These are phyloP conservation scores for Tricholoma flavovirens DNA, from an alignment of 768 basidiomycete species.

Conservation along the genomic window DNA sequence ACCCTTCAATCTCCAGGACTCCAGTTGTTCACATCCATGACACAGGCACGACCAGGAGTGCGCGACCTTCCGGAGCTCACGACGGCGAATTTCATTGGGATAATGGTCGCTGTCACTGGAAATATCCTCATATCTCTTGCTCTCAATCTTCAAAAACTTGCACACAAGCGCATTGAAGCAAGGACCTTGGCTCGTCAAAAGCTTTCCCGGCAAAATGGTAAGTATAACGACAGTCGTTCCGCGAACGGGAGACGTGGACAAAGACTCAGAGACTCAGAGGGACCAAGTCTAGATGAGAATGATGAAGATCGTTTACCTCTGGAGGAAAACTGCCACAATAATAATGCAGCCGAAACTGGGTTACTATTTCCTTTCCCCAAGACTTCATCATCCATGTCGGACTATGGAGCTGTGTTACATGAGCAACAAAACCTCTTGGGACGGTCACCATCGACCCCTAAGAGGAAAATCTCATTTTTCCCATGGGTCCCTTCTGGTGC, in stretches of 20 bases:
- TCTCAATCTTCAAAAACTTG: conserved; percentile 89
- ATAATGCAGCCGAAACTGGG: conserved; percentile 5
- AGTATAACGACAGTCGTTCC: not conserved
- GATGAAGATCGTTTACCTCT: conserved; percentile 16
- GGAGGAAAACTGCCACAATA: not conserved
- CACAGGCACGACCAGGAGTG: conserved; percentile 11
- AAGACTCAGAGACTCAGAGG: conserved; percentile 1
- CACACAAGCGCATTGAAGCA: conserved; percentile 65
- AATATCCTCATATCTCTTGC: conserved; percentile 88
- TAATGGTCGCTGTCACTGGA: conserved; percentile 74
- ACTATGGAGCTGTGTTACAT: conserved; percentile 10
- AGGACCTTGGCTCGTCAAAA: conserved; percentile 17
- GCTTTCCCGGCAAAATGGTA: not conserved
- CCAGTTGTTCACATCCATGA: not conserved
- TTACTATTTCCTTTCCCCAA: conserved; percentile 12
- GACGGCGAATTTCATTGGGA: conserved; percentile 62
- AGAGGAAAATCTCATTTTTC: conserved; percentile 22
- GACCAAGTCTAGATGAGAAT: conserved; percentile 21
- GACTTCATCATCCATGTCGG: conserved; percentile 2
- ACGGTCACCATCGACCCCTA: not conserved
- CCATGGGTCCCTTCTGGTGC: conserved; percentile 30
- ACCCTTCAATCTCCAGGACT: conserved; percentile 1
- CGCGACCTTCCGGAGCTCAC: conserved; percentile 52
- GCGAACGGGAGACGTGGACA: not conserved
- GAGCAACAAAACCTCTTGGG: not conserved